Conservation (phyloP, 768 basidiomycete genomes). For the Austroboletus festivus region DNA sequence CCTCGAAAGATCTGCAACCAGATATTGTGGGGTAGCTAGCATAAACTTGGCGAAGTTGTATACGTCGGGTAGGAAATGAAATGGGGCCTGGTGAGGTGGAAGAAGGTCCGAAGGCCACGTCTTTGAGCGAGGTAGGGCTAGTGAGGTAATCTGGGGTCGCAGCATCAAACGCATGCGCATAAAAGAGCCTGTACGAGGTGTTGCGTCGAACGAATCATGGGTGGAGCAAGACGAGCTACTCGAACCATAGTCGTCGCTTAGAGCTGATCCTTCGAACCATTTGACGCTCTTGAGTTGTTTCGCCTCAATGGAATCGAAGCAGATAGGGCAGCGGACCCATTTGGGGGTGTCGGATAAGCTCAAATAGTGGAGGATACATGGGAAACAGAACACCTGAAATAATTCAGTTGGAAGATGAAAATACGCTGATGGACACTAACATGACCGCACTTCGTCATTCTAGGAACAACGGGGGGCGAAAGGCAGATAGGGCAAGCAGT, state of each 20-base stretch:
- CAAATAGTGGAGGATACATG: slow-evolving; percentile 90
- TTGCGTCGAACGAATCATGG: slow-evolving; percentile 33
- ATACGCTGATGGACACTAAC: slow-evolving; percentile 47
- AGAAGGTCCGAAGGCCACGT: slow-evolving; percentile 95
- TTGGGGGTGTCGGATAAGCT: slow-evolving; percentile 77
- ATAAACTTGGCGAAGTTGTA: slow-evolving; percentile 89
- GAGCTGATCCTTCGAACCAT: slow-evolving; percentile 66
- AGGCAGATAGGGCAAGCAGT: slow-evolving; percentile 94
- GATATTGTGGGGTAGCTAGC: slow-evolving; percentile 87
- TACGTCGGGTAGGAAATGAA: slow-evolving; percentile 94
- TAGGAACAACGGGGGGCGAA: slow-evolving; percentile 81
- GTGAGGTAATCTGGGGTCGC: slow-evolving; percentile 90
- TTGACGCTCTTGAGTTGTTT: slow-evolving; percentile 90
- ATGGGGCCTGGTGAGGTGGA: slow-evolving; percentile 90
- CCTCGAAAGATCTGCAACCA: slow-evolving; percentile 66
- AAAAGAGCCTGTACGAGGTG: slow-evolving; percentile 52
- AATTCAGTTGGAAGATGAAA: slow-evolving; percentile 14
- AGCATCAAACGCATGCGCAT: slow-evolving; percentile 88
- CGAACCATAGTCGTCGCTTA: slow-evolving; percentile 19
- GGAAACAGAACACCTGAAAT: slow-evolving; percentile 84
- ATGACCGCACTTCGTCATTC: slow-evolving; percentile 98
- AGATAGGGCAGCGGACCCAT: slow-evolving; percentile 94
- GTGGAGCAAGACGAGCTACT: slow-evolving; percentile 44
- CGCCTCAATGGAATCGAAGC: slow-evolving; percentile 89
- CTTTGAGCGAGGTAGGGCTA: slow-evolving; percentile 85